phyloP scores from a whole-genome alignment of 805 yeast genomes.

The Candida pseudoglaebosa region DNA sequence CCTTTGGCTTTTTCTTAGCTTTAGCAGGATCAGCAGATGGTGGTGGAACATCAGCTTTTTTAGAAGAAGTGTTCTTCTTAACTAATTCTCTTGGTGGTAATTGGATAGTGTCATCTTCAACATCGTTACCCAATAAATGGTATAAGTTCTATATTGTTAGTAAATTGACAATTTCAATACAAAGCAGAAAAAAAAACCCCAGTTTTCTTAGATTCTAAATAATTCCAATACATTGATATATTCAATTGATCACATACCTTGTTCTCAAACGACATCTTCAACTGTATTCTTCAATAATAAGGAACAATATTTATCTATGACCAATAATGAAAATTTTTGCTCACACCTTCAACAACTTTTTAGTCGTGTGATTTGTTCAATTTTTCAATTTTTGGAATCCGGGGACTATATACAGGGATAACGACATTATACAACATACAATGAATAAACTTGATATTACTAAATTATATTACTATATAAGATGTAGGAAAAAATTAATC shows the following conservation, averaged over 20 bases:
- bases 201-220: background rate
- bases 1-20: conserved; percentile 69
- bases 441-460: background rate
- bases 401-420: background rate
- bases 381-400: background rate
- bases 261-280: conserved; percentile 44
- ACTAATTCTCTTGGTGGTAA: conserved; percentile 70
- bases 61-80: conserved; percentile 78
- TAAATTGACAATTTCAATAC: background rate
- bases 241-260: conserved; percentile 33
- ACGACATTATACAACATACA: background rate
- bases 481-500: background rate
- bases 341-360: background rate
- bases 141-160: conserved; percentile 58
- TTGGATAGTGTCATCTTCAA: conserved; percentile 69
- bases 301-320: conserved; percentile 1
- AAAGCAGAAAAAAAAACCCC: background rate
- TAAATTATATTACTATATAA: background rate
- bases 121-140: conserved; percentile 84
- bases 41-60: conserved; percentile 81
- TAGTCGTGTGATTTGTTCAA: conserved; percentile 6
- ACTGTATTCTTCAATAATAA: conserved; percentile 2
- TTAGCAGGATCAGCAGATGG: conserved; percentile 75
- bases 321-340: conserved; percentile 6
- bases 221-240: background rate